A percentile compares a stretch with the other conserved stretches of the same genome.
Conservation (phyloP, 192 early-diverging fungal species). For the Phycomyces blakesleeanus region DNA sequence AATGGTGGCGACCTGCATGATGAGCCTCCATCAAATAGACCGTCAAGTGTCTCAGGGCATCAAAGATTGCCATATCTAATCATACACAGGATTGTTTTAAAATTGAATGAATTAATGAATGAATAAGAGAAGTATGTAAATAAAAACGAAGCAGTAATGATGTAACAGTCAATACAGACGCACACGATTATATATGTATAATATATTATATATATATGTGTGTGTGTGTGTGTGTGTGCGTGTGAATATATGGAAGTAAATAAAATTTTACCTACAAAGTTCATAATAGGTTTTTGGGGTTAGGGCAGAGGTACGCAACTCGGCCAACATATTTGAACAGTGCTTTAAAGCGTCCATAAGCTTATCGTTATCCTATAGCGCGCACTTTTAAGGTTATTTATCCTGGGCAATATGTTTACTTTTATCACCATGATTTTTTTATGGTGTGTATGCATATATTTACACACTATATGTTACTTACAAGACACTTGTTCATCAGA, state of each 20-base stretch:
- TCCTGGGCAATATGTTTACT: not conserved
- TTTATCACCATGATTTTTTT: not conserved
- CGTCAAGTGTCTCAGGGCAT: slow-evolving; percentile 91
- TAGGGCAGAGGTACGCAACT: slow-evolving; percentile 90
- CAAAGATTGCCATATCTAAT: slow-evolving; percentile 99
- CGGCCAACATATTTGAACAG: slow-evolving; percentile 95
- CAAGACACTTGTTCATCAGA: slow-evolving; percentile 94
- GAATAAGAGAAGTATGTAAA: no score
- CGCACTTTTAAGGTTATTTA: not conserved
- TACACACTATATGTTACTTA: slow-evolving; percentile 35
- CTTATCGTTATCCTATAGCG: slow-evolving; percentile 75
- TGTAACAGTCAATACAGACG: no score
- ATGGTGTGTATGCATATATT: no score
- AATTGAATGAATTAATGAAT: slow-evolving; percentile 4
- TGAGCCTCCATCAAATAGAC: slow-evolving; percentile 91
- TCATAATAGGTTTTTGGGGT: slow-evolving; percentile 99
- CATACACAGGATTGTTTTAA: no score
- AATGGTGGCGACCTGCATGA: slow-evolving; percentile 69
- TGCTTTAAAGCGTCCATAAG: slow-evolving; percentile 98
- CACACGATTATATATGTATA: no score
- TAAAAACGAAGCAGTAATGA: no score
- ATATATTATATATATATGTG: no score
- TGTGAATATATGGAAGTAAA: no score
- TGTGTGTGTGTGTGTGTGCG: no score
- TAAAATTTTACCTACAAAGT: slow-evolving; percentile 67